A percentile compares a stretch with the other conserved stretches of the same genome.
These are phyloP conservation scores for Lactuca saligna DNA, from an alignment of 129 eudicot species.

Conservation along the genomic window DNA sequence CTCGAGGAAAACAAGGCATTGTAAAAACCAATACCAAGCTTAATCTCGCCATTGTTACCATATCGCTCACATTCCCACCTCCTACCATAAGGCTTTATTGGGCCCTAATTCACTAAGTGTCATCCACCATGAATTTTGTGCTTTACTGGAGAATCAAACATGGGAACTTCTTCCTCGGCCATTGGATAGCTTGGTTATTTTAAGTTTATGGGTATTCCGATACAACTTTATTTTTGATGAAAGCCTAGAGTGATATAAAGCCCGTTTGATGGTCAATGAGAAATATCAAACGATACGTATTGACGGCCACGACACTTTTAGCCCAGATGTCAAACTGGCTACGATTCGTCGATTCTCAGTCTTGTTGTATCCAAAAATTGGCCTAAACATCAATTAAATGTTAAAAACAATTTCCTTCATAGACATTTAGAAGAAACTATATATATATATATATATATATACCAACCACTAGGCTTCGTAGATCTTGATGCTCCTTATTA, in stretches of 20 bases:
- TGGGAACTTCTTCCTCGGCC: background rate
- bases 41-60: background rate
- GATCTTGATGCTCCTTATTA: background rate
- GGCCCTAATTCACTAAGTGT: background rate
- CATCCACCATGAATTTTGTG: background rate
- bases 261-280: no score
- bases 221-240: background rate
- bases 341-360: background rate
- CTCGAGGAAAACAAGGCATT: background rate
- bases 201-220: background rate
- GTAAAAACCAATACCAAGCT: background rate
- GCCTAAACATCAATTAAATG: background rate
- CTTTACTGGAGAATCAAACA: background rate
- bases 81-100: background rate
- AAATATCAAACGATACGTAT: background rate
- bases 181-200: background rate
- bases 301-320: background rate
- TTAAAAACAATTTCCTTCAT: no score
- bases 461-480: background rate
- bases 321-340: background rate
- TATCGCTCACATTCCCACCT: background rate
- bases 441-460: no score
- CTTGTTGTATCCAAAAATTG: background rate
- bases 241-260: background rate
- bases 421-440: no score